These are phyloP conservation scores for Cryphonectria parasitica DNA, from an alignment of 2,329 filamentous ascomycete genomes.

Conservation along the genomic window DNA sequence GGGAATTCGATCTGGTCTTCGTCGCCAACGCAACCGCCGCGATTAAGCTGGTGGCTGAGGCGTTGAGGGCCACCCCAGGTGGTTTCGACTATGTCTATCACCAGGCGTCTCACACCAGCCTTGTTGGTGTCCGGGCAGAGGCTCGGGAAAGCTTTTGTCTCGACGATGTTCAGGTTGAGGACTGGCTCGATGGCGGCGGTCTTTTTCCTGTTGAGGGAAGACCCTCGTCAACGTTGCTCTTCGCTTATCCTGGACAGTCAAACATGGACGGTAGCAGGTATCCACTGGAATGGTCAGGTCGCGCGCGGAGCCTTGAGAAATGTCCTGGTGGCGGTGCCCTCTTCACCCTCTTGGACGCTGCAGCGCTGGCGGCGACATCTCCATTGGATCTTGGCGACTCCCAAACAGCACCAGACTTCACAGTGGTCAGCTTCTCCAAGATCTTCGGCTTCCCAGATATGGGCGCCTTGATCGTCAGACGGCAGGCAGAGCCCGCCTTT, in stretches of 20 bases:
- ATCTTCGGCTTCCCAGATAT: conserved; percentile 97
- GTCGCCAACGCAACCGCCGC: conserved; percentile 86
- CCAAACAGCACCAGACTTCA: conserved; percentile 76
- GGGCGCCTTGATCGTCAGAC: conserved; percentile 81
- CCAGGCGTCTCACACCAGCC: conserved; percentile 80
- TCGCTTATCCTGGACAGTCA: conserved; percentile 89
- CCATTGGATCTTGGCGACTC: conserved; percentile 70
- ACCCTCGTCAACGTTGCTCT: conserved; percentile 46
- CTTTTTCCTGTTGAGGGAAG: conserved; percentile 36
- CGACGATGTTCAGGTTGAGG: conserved; percentile 62
- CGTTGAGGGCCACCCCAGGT: conserved; percentile 66
- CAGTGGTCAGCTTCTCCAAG: conserved; percentile 88
- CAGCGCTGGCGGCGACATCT: conserved; percentile 77
- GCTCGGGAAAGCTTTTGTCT: conserved; percentile 70
- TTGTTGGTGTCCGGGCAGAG: conserved; percentile 79
- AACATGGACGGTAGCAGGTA: conserved; percentile 85
- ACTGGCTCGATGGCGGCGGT: conserved; percentile 60
- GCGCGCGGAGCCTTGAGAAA: conserved; percentile 42
- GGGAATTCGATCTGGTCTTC: conserved; percentile 85
- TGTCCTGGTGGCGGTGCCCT: conserved; percentile 31
- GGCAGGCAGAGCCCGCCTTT: conserved; percentile 67
- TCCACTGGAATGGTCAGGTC: conserved; percentile 69
- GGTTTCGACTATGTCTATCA: conserved; percentile 88
- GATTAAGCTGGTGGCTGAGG: conserved; percentile 81
- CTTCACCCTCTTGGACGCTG: conserved; percentile 82